Conservation (phyloP, 495 filamentous ascomycete genomes). For the Penicillium taxi region DNA sequence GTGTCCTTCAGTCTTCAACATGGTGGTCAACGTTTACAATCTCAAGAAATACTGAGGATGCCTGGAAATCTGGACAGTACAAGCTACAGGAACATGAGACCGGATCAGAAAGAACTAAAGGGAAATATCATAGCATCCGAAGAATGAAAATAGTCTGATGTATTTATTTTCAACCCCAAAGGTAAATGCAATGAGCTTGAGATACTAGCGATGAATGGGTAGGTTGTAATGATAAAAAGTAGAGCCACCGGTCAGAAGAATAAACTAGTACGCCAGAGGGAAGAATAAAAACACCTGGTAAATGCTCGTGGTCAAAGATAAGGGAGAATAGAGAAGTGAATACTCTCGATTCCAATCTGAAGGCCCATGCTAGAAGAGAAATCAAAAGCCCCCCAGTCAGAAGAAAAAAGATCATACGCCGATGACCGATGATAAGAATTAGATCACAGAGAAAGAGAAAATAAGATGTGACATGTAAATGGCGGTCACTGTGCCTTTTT, state of each 20-base stretch:
- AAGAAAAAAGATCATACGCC: slow-evolving; percentile 12
- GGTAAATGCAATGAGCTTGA: slow-evolving; percentile 6
- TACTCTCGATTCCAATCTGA: slow-evolving; percentile 3
- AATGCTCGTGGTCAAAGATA: slow-evolving; percentile 8
- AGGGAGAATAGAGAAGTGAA: background rate
- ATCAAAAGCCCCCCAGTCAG: background rate
- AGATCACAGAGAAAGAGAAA: slow-evolving; percentile 1
- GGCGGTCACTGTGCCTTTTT: slow-evolving; percentile 9
- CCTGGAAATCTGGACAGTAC: no score
- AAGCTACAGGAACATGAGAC: no score
- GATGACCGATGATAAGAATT: slow-evolving; percentile 9
- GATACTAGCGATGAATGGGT: no score
- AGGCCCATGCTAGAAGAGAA: slow-evolving; percentile 5
- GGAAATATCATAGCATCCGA: slow-evolving; percentile 1
- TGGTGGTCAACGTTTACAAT: no score
- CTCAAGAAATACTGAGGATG: no score
- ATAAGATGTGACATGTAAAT: slow-evolving; percentile 14
- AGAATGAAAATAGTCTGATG: slow-evolving; percentile 2
- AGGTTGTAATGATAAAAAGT: slow-evolving; percentile 1
- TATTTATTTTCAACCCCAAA: no score
- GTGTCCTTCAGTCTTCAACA: no score
- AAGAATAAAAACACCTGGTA: slow-evolving; percentile 14
- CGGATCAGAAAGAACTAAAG: background rate
- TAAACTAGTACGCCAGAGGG: no score
- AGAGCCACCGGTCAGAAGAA: slow-evolving; percentile 2